Conservation (phyloP, 2,329 filamentous ascomycete genomes). For the Endoconidiophora laricicola region DNA sequence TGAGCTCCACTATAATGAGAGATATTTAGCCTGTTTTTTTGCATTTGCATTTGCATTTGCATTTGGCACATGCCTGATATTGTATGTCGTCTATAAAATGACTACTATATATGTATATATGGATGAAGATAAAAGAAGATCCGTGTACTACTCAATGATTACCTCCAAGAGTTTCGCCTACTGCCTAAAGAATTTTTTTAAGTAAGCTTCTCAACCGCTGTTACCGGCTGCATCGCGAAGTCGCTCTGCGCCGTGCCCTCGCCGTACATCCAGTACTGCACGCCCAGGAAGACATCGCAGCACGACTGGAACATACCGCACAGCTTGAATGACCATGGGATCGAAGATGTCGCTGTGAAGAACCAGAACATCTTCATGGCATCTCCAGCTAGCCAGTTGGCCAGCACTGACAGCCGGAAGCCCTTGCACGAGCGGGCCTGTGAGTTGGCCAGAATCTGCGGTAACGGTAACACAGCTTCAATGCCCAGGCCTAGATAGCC, state of each 20-base stretch:
- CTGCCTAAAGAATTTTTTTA: not conserved
- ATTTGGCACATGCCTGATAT: too few relatives aligned
- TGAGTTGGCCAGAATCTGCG: slow-evolving; percentile 59
- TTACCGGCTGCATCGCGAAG: slow-evolving; percentile 11
- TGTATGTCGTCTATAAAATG: too few relatives aligned
- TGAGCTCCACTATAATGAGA: too few relatives aligned
- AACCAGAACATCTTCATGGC: slow-evolving; percentile 82
- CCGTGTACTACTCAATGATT: not conserved
- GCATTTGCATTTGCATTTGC: too few relatives aligned
- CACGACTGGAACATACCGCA: slow-evolving; percentile 67
- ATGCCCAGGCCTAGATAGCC: slow-evolving; percentile 63
- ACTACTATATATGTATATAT: too few relatives aligned
- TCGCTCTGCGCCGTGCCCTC: slow-evolving; percentile 9
- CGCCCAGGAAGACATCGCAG: slow-evolving; percentile 58
- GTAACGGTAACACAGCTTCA: slow-evolving; percentile 67
- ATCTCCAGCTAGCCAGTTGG: slow-evolving; percentile 65
- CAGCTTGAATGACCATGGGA: slow-evolving; percentile 65
- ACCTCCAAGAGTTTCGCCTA: not conserved
- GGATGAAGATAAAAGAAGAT: too few relatives aligned
- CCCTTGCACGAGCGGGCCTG: slow-evolving; percentile 55
- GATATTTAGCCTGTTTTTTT: too few relatives aligned
- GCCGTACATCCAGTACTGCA: slow-evolving; percentile 59
- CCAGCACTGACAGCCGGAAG: slow-evolving; percentile 58
- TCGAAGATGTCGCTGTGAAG: slow-evolving; percentile 51
- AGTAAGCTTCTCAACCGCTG: slow-evolving; percentile 11